These are phyloP conservation scores for Gyrodon lividus DNA, from an alignment of 768 basidiomycete species.

Conservation along the genomic window DNA sequence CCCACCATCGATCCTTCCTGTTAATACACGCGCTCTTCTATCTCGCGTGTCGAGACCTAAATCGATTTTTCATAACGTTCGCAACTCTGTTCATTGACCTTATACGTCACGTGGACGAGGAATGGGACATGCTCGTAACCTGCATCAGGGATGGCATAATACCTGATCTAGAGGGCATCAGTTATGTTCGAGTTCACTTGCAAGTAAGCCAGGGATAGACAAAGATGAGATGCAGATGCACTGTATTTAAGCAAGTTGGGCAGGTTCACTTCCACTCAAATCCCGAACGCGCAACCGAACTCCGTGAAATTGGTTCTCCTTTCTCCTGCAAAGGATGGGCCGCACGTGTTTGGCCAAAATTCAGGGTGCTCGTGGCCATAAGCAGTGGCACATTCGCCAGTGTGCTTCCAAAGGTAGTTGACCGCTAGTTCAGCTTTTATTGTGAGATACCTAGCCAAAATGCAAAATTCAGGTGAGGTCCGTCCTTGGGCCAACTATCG, in stretches of 20 bases:
- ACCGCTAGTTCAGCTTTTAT: background rate
- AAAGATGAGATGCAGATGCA: background rate
- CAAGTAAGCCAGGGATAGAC: background rate
- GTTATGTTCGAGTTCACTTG: slow-evolving; percentile 4
- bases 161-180: slow-evolving; percentile 8
- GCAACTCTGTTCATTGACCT: slow-evolving; percentile 8
- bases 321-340: slow-evolving; percentile 13
- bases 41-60: background rate
- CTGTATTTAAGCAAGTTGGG: background rate
- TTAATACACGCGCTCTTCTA: slow-evolving; percentile 12
- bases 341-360: slow-evolving; percentile 13
- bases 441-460: background rate
- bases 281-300: slow-evolving; percentile 13
- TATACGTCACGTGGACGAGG: background rate
- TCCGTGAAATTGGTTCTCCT: slow-evolving; percentile 14
- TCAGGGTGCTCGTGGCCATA: slow-evolving; percentile 3
- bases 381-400: slow-evolving; percentile 15
- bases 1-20: slow-evolving; percentile 4
- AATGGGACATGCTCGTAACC: slow-evolving; percentile 5
- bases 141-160: slow-evolving; percentile 5
- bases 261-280: slow-evolving; percentile 6
- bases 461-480: slow-evolving; percentile 8
- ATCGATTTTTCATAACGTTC: background rate
- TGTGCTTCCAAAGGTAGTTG: slow-evolving; percentile 13
- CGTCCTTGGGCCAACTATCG: slow-evolving; percentile 3